A percentile compares a stretch with the other conserved stretches of the same genome.
These are phyloP conservation scores for Cercophora newfieldiana DNA, from an alignment of 495 filamentous ascomycete species.

Conservation along the genomic window DNA sequence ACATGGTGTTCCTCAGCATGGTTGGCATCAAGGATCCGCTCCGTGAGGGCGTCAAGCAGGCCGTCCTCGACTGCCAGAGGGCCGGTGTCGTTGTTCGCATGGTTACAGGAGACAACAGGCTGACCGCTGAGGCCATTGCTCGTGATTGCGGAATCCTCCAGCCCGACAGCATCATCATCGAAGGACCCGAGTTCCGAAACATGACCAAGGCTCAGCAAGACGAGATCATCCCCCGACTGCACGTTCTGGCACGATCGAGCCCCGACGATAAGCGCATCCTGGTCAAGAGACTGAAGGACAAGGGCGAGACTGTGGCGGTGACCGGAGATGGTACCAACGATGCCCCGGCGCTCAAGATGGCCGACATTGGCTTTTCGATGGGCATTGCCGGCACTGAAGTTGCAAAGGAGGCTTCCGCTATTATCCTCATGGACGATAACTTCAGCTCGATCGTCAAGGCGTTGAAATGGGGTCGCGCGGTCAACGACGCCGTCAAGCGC, in stretches of 20 bases:
- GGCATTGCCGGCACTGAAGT: conserved; percentile 88
- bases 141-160: conserved; percentile 81
- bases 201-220: conserved; percentile 71
- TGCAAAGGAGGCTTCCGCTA: conserved; percentile 90
- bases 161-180: conserved; percentile 71
- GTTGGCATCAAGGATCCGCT: conserved; percentile 90
- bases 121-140: conserved; percentile 81
- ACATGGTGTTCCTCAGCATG: conserved; percentile 75
- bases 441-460: conserved; percentile 86
- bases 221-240: conserved; percentile 68
- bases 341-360: conserved; percentile 79
- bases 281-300: conserved; percentile 69
- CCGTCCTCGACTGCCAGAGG: conserved; percentile 69
- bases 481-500: conserved; percentile 88
- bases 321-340: conserved; percentile 92
- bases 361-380: conserved; percentile 92
- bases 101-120: conserved; percentile 86
- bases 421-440: conserved; percentile 91
- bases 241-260: conserved; percentile 82
- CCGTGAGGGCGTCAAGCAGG: conserved; percentile 73
- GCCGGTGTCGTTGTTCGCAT: conserved; percentile 86
- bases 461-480: conserved; percentile 85
- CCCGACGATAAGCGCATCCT: conserved; percentile 86
- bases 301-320: conserved; percentile 80
- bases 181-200: conserved; percentile 81